Evolutionary conservation across 352 stramenopile genomes (phyloP).

Genomic region (Aphanomyces stellatus): DNA sequence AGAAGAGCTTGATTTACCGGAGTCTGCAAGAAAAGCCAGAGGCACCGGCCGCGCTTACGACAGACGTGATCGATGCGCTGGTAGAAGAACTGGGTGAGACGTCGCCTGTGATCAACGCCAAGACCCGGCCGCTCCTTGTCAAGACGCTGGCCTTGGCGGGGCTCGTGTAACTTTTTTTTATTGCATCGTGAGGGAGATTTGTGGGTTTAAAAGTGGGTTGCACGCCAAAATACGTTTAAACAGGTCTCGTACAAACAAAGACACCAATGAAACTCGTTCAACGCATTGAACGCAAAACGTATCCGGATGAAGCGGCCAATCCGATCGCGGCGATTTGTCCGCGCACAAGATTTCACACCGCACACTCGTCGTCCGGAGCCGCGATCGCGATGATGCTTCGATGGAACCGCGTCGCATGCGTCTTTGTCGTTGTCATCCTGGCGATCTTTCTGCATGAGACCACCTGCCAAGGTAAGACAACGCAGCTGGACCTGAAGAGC

Average conservation of each 20-base stretch:
- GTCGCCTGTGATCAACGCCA: slow-evolving; percentile 41
- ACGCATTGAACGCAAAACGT: too few relatives aligned
- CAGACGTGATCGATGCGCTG: slow-evolving; percentile 55
- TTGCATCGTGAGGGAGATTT: background rate
- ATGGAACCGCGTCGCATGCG: too few relatives aligned
- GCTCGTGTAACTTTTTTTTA: background rate
- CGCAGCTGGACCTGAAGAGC: background rate
- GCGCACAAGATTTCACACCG: too few relatives aligned
- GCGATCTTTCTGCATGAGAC: slow-evolving; percentile 23
- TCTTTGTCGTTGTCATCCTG: slow-evolving; percentile 28
- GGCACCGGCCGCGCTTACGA: slow-evolving; percentile 31
- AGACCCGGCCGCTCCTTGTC: slow-evolving; percentile 50
- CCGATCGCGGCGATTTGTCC: too few relatives aligned
- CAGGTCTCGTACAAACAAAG: too few relatives aligned
- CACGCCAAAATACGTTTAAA: too few relatives aligned
- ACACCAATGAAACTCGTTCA: too few relatives aligned
- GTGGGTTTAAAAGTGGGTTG: too few relatives aligned
- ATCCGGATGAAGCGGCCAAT: too few relatives aligned
- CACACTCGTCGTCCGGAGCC: too few relatives aligned
- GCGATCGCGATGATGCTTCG: too few relatives aligned
- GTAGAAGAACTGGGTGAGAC: slow-evolving; percentile 29
- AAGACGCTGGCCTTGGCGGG: slow-evolving; percentile 41
- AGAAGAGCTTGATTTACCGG: slow-evolving; percentile 56
- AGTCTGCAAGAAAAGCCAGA: slow-evolving; percentile 32
- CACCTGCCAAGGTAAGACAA: background rate